These are phyloP conservation scores for Xylariomycetidae sp. DNA, from an alignment of 2,329 filamentous ascomycete species.

Conservation along the genomic window DNA sequence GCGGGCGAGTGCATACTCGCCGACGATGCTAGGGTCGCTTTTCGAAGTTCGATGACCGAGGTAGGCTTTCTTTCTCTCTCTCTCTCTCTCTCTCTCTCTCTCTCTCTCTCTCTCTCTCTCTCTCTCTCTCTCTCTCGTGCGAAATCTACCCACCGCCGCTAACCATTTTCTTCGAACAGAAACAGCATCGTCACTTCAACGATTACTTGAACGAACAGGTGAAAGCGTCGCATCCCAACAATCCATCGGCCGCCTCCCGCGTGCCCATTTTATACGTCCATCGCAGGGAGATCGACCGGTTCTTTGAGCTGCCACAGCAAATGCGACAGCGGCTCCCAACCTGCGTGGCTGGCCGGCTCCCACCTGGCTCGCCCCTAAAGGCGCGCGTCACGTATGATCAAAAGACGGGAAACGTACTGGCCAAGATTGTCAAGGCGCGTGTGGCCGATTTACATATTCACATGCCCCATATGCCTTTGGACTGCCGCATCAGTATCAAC, in stretches of 20 bases:
- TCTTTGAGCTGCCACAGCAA: conserved; percentile 67
- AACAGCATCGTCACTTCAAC: conserved; percentile 79
- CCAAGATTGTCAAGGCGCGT: conserved; percentile 88
- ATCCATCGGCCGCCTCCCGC: conserved; percentile 42
- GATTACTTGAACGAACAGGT: conserved; percentile 73
- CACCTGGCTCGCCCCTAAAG: conserved; percentile 52
- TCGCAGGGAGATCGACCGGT: conserved; percentile 75
- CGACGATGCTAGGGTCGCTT: conserved; percentile 58
- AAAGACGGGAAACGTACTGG: conserved; percentile 63
- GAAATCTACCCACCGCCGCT: conserved; percentile 1
- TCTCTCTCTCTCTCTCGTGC: neutral
- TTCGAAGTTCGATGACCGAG: conserved; percentile 87
- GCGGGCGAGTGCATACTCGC: conserved; percentile 66
- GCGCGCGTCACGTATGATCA: conserved; percentile 75
- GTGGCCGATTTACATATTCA: conserved; percentile 84
- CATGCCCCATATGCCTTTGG: conserved; percentile 71
- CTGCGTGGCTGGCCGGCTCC: conserved; percentile 57
- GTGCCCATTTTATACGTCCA: conserved; percentile 76
- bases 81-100: conserved; percentile 6
- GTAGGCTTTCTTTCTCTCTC: conserved; percentile 43
- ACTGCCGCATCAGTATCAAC: conserved; percentile 92
- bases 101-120: neutral
- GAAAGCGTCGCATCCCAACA: conserved; percentile 51
- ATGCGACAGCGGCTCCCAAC: conserved; percentile 58
- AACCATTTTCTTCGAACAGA: conserved; percentile 37